These are phyloP conservation scores for Starmera stellimalicola DNA, from an alignment of 1,139 yeast genomes.

Conservation along the genomic window DNA sequence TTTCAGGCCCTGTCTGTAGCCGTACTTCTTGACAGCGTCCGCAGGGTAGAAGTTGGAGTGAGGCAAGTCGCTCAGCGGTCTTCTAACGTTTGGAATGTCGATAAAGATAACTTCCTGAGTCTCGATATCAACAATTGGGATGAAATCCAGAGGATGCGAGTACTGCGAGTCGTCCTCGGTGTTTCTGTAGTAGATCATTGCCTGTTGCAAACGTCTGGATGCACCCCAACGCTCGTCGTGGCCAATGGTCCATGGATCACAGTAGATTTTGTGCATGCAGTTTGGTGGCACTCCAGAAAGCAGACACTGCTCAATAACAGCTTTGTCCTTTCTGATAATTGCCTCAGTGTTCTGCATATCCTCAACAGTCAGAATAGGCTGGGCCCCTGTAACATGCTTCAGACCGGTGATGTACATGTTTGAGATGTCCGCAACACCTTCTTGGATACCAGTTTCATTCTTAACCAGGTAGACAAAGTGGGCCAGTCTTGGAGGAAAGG, in stretches of 20 bases:
- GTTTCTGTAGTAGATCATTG: slow-evolving; percentile 70
- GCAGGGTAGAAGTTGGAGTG: slow-evolving; percentile 64
- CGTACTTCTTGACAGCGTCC: slow-evolving; percentile 50
- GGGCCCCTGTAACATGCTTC: slow-evolving; percentile 47
- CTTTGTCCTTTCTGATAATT: slow-evolving; percentile 56
- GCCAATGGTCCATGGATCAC: slow-evolving; percentile 84
- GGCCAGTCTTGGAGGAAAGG: slow-evolving; percentile 58
- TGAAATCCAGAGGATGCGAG: slow-evolving; percentile 76
- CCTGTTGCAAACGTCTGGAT: slow-evolving; percentile 68
- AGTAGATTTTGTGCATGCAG: slow-evolving; percentile 64
- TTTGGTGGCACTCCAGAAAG: slow-evolving; percentile 55
- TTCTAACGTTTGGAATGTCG: slow-evolving; percentile 67
- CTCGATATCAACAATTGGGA: slow-evolving; percentile 75
- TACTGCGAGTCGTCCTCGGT: slow-evolving; percentile 75
- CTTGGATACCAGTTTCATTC: slow-evolving; percentile 54
- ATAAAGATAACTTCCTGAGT: slow-evolving; percentile 57
- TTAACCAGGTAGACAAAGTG: slow-evolving; percentile 54
- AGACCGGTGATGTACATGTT: slow-evolving; percentile 37
- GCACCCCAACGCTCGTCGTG: slow-evolving; percentile 81
- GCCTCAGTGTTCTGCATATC: slow-evolving; percentile 58
- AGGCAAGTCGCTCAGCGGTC: slow-evolving; percentile 58
- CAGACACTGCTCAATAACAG: slow-evolving; percentile 64
- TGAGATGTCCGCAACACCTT: slow-evolving; percentile 56
- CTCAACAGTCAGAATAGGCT: slow-evolving; percentile 65
- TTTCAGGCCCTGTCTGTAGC: slow-evolving; percentile 50